These are phyloP conservation scores for Eutrema japonicum DNA, from an alignment of 345 rosid genomes.

Conservation along the genomic window DNA sequence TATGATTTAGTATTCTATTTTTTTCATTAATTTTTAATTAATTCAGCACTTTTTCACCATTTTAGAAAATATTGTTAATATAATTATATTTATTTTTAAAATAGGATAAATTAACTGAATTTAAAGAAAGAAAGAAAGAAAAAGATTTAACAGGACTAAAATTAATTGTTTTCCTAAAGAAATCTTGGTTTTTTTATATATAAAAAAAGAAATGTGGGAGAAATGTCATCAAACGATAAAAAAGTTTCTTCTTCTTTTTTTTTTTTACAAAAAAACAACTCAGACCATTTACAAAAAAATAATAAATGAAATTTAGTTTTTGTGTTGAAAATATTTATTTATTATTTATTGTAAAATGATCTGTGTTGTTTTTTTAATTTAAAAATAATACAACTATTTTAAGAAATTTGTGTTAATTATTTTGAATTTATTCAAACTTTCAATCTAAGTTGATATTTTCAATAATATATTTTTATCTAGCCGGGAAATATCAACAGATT, in stretches of 20 bases:
- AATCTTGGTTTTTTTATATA: not conserved
- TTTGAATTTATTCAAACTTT: not conserved
- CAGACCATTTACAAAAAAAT: not conserved
- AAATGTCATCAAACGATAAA: not conserved
- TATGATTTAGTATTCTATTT: not conserved
- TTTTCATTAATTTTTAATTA: not conserved
- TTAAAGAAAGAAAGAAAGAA: not conserved
- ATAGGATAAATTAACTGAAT: not conserved
- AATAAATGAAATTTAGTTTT: not conserved
- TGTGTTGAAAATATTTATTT: not conserved
- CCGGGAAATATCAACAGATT: too few relatives aligned
- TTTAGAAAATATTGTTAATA: not conserved
- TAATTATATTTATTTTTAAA: not conserved
- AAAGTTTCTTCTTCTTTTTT: not conserved
- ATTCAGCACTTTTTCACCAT: not conserved
- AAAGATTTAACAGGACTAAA: not conserved
- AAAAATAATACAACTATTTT: too few relatives aligned
- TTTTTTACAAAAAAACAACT: not conserved
- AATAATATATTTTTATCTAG: not conserved
- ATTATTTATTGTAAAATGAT: too few relatives aligned
- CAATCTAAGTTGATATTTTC: not conserved
- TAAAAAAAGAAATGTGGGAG: not conserved
- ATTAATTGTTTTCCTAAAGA: not conserved
- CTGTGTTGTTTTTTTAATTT: too few relatives aligned
- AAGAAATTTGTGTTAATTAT: not conserved